A percentile compares a stretch with the other conserved stretches of the same genome.
phyloP scores from a whole-genome alignment of 805 yeast species.

The Candida arabinofermentans region DNA sequence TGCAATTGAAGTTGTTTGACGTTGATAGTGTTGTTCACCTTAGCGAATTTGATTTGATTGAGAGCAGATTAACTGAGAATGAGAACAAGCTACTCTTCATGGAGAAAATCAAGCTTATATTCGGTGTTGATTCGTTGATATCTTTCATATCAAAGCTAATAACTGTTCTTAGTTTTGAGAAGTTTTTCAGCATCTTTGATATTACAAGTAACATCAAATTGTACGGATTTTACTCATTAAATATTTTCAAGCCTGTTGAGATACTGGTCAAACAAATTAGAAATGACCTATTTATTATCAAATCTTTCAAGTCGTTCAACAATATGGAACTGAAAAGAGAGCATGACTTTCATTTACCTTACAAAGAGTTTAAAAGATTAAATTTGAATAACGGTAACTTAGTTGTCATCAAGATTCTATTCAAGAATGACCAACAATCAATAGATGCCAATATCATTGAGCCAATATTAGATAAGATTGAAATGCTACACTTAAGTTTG shows the following conservation, averaged over 20 bases:
- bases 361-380: constrained; percentile 28
- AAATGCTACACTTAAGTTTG: constrained; percentile 26
- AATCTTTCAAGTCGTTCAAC: constrained; percentile 29
- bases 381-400: constrained; percentile 27
- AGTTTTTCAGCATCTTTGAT: constrained; percentile 28
- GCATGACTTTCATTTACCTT: constrained; percentile 31
- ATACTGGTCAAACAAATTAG: constrained; percentile 29
- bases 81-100: constrained; percentile 18
- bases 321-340: constrained; percentile 29
- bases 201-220: constrained; percentile 29
- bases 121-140: constrained; percentile 22
- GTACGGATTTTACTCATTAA: constrained; percentile 28
- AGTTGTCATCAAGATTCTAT: constrained; percentile 28
- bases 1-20: constrained; percentile 25
- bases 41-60: constrained; percentile 13
- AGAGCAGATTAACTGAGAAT: constrained; percentile 11
- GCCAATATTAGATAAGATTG: constrained; percentile 23
- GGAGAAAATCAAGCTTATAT: constrained; percentile 26
- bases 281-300: constrained; percentile 27
- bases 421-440: constrained; percentile 29
- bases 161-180: constrained; percentile 20
- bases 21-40: constrained; percentile 26
- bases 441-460: constrained; percentile 25
- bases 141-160: constrained; percentile 22
- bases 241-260: constrained; percentile 27